phyloP scores from a whole-genome alignment of 108 stramenopile genomes.

The Cyclostephanos invisitatus region DNA sequence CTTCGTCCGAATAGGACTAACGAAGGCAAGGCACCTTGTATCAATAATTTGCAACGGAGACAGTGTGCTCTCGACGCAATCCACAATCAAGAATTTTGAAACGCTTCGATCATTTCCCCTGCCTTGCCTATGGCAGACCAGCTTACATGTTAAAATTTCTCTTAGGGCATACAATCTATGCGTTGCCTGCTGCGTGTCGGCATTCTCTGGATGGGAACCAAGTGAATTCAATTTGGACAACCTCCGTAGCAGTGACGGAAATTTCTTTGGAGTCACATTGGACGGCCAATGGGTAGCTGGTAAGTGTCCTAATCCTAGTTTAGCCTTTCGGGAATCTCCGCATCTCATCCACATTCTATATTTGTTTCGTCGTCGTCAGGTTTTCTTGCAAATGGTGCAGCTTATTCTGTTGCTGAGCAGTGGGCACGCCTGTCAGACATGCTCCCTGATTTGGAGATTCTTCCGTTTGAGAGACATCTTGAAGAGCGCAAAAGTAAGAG shows the following conservation, averaged over 20 bases:
- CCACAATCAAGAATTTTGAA: neutral
- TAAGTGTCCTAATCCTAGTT: neutral
- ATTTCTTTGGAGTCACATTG: conserved; percentile 68
- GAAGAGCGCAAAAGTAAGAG: conserved; percentile 33
- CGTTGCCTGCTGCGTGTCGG: conserved; percentile 71
- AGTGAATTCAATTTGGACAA: conserved; percentile 67
- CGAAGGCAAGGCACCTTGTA: conserved; percentile 23
- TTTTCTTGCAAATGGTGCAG: conserved; percentile 31
- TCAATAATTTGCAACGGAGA: conserved; percentile 31
- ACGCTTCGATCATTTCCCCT: conserved; percentile 46
- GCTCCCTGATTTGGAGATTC: conserved; percentile 48
- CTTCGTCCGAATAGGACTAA: conserved; percentile 8
- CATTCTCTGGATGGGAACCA: conserved; percentile 83
- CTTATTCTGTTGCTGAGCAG: conserved; percentile 48
- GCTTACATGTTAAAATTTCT: conserved; percentile 51
- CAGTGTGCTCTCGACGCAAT: conserved; percentile 8
- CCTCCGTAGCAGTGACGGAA: conserved; percentile 46
- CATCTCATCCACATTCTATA: neutral
- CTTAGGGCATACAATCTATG: conserved; percentile 64
- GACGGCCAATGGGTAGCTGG: conserved; percentile 53
- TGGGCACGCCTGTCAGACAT: conserved; percentile 53
- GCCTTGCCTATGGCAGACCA: conserved; percentile 50
- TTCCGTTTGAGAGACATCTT: conserved; percentile 47
- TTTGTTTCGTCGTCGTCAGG: conserved; percentile 14
- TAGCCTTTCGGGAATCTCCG: neutral